Evolutionary conservation across 2,329 filamentous ascomycete genomes (phyloP).

Genomic region (Fusarium tupiense): DNA sequence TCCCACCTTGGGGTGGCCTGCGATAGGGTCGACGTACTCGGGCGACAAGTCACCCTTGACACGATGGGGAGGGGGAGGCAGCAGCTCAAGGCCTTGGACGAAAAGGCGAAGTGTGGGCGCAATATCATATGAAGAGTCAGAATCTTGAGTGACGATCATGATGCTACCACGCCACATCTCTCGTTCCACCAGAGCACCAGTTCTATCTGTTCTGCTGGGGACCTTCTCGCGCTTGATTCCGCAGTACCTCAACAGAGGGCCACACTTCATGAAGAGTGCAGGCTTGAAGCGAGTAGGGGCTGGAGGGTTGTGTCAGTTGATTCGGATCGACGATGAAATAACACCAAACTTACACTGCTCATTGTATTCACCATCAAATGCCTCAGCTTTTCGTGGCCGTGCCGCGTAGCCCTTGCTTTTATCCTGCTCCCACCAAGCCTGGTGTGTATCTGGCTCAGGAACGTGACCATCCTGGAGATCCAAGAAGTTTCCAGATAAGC

Average conservation of each 20-base stretch:
- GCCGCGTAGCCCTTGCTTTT: conserved; percentile 57
- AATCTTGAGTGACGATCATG: conserved; percentile 94
- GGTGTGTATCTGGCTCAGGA: conserved; percentile 57
- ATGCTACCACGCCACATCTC: conserved; percentile 94
- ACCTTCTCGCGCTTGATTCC: conserved; percentile 76
- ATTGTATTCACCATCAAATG: conserved; percentile 75
- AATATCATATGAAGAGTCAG: conserved; percentile 82
- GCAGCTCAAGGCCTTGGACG: conserved; percentile 82
- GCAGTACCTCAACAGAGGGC: conserved; percentile 88
- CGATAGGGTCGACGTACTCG: conserved; percentile 89
- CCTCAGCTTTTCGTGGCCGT: conserved; percentile 66
- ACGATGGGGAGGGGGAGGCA: conserved; percentile 79
- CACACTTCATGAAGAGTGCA: conserved; percentile 85
- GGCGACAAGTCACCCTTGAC: conserved; percentile 74
- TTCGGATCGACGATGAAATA: not conserved
- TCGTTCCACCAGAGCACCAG: conserved; percentile 57
- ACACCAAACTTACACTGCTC: conserved; percentile 61
- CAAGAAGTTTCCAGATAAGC: conserved; percentile 66
- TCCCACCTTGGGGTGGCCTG: conserved; percentile 86
- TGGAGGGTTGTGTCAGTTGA: conserved; percentile 40
- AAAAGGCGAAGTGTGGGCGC: conserved; percentile 85
- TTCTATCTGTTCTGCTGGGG: conserved; percentile 43
- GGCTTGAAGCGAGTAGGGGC: conserved; percentile 82
- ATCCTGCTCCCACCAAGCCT: conserved; percentile 81
- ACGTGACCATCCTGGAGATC: conserved; percentile 62